A percentile compares a stretch with the other conserved stretches of the same genome.
Evolutionary conservation across 2,329 filamentous ascomycete species (phyloP).

Genomic region (Thielaviopsis cerberus): DNA sequence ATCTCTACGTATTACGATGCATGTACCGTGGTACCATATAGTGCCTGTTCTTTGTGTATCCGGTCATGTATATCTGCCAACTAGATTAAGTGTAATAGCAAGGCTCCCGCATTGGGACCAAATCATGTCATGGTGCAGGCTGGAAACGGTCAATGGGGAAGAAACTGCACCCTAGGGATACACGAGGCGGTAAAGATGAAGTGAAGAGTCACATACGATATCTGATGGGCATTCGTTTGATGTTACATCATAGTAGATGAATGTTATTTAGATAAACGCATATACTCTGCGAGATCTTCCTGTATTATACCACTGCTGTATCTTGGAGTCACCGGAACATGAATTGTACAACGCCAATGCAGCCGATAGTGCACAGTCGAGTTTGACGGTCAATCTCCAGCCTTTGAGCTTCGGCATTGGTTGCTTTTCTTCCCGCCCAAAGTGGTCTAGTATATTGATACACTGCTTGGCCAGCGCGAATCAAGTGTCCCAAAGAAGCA

Average conservation of each 20-base stretch:
- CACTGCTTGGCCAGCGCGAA: background rate
- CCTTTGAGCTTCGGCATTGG: background rate
- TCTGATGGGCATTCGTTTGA: background rate
- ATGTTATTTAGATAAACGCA: background rate
- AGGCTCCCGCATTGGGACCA: no score
- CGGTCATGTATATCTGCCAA: no score
- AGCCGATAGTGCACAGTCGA: no score
- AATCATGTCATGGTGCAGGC: no score
- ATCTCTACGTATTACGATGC: background rate
- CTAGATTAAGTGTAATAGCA: no score
- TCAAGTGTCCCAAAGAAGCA: background rate
- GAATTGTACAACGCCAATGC: background rate
- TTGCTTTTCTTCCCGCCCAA: background rate
- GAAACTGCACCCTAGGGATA: no score
- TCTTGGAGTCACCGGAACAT: background rate
- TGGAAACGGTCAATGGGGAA: no score
- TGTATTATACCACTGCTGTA: background rate
- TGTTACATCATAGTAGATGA: background rate
- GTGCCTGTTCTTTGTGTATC: no score
- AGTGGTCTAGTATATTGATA: background rate
- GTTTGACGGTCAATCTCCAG: no score
- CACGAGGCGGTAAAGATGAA: no score
- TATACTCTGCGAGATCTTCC: background rate
- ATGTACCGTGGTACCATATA: background rate
- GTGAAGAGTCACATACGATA: background rate